Evolutionary conservation across 306 rosid species (phyloP), one percentile per base, ranked within the genome.

Genomic region (Notholithocarpus densiflorus): DNA sequence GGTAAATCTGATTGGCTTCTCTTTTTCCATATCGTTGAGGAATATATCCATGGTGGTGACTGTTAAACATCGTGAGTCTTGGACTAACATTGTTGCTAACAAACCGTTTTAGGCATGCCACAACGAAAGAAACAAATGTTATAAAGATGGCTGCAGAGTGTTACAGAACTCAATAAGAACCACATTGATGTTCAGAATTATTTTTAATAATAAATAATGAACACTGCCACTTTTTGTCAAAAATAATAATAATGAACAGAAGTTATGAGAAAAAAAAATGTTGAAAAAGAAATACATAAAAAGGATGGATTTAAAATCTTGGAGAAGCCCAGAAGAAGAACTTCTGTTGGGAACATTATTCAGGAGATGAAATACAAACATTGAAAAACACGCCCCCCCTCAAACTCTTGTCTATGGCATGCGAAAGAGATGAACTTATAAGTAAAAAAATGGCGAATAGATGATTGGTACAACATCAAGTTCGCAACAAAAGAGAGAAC

Each of bases 111-210:
- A 4, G 1, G 65, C 81, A 70, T 31, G 69, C 77, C 11, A 21
- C 71, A 24, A 24, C 1, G 29, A 84, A 10, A 68, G 79, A 51
- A 51, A 34, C 29, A n/a, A 83, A 4, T 79, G 81, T 78, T 29
- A 51, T 80, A 9, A 13, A 19, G 24, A 83, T 4, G 11, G 71
- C 13, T 86, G 83, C 85, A 88, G 76, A 37, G 55, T 21, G 37
- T 51, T 40, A 48, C 53, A 31, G 18, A n/a, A n/a, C 13, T 61
- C 7, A 32, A 5, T 72, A 14, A 75, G 34, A 31, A 40, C 48
- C 48, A 40, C 48, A 40, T 2, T 6, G 48, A 0, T 40, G 48
- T 20, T 21, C 12, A 37, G 62, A 59, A 76, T 10, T 3, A 52
- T 54, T 19, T 31, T 31, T 31, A 31, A 31, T 31, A 31, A 31